Base-by-base conservation (phyloP, 192 early-diverging fungal genomes). In the Chytriomyces sp. region DNA sequence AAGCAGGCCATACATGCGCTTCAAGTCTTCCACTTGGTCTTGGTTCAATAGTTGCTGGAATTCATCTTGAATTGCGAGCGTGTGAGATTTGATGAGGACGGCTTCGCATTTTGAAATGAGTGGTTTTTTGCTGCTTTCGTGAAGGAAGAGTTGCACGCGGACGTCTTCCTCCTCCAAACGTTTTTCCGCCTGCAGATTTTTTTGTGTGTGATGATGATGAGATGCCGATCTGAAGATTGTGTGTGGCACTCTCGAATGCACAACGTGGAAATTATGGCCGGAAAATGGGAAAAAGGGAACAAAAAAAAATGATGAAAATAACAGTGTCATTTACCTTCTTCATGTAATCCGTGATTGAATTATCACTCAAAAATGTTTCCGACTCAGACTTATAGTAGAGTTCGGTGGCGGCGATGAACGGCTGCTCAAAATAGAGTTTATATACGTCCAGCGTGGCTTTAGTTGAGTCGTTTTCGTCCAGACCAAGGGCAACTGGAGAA, bases 271-370 rank as follows among this genome's bases (percentile, higher is more conserved):
- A 50, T 13, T 6, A 26, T 28, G n/a, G 5, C 23, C 50, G 67
- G 24, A 53, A 35, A 59, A 43, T 69, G 3, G 67, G 2, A 20
- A 50, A 23, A 80, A 28, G 8, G 0, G 35, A 35, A 35, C 1
- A 35, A 35, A 35, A 35, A 4, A 35, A 35, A 35, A 35, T 3
- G 2, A 35, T 35, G 35, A 4, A 35, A 35, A 35, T 4, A 35
- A 35, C 35, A 35, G 35, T 35, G 35, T 35, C 35, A 57, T n/a
- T 57, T 64, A 94, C 91, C 86, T 95, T 95, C 77, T 95, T 93
- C 94, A 99, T 96, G 83, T 99, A 99, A 72, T 97, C 96, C 44
- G 92, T 89, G 50, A 96, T 91, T 48, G 92, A 90, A 82, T 96
- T 95, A 71, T 96, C 94, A 69, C 91, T 89, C 57, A 98, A 88